Base-by-base conservation (phyloP, 495 filamentous ascomycete genomes). In the Neurospora sp. region DNA sequence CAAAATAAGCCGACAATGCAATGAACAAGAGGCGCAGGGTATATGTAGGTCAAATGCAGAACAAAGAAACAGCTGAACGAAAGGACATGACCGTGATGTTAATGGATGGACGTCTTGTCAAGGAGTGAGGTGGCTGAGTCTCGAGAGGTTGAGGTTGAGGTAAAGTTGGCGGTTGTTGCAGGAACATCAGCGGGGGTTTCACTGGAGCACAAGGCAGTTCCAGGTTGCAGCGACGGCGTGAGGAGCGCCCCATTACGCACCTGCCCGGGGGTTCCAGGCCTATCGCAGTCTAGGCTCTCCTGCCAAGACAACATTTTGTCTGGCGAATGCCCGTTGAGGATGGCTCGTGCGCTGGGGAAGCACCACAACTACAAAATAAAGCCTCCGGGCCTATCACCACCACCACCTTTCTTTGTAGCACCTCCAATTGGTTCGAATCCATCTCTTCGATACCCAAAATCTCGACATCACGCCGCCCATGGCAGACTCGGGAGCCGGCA, bases 331-430 rank as follows among this genome's bases (percentile, higher is more conserved):
- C 39, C 34, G 19, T 75, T 45, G 24, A 48, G 70, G n/a, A 48
- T 72, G 70, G 73, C 70, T 43, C 70, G 70, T 70, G 62, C 59
- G 15, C 21, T 10, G 11, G 7, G 15, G 37, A 45, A 21, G 3
- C 19, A 45, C 19, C 42, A 21, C 42, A 45, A 2, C 24, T 79
- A 79, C 78, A 79, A 76, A 79, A 79, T 76, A 78, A 42, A 36
- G 70, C 9, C 69, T 71, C 54, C 13, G n/a, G 39, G n/a, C 39
- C 42, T 28, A 15, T 45, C 37, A 2, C 21, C 5, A 24, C 39
- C 45, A 39, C 34, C 42, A 42, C 70, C 78, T 80, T 80, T 79
- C 76, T 80, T 80, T 80, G 79, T 80, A 80, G 79, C n/a, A 31
- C 24, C 71, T 62, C 59, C 38, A 62, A 34, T 40, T 36, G 36